phyloP scores from a whole-genome alignment of 2,329 filamentous ascomycete species.

The Phaeosphaeriaceae sp. region DNA sequence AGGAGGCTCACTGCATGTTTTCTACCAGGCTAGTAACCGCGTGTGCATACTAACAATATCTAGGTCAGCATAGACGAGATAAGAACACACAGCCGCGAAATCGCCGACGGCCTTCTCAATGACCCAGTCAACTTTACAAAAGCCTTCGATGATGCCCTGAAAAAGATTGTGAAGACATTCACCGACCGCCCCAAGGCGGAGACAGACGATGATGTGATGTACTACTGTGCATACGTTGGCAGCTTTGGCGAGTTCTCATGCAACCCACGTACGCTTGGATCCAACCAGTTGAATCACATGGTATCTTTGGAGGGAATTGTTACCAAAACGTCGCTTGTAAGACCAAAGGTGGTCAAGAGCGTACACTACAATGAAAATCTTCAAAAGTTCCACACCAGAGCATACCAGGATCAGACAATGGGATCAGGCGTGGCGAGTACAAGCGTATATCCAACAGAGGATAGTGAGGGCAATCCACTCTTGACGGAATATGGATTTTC shows the following conservation, averaged over 20 bases:
- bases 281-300: constrained; percentile 91
- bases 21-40: background rate
- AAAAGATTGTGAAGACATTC: constrained; percentile 82
- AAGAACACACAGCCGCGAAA: constrained; percentile 80
- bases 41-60: constrained; percentile 3
- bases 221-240: constrained; percentile 96
- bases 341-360: constrained; percentile 97
- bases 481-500: constrained; percentile 96
- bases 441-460: constrained; percentile 92
- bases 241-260: constrained; percentile 95
- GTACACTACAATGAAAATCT: constrained; percentile 93
- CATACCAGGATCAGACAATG: constrained; percentile 98
- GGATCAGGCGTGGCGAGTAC: constrained; percentile 83
- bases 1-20: constrained; percentile 61
- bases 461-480: constrained; percentile 90
- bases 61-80: constrained; percentile 79
- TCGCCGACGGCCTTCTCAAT: constrained; percentile 80
- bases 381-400: constrained; percentile 83
- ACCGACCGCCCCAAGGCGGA: constrained; percentile 78
- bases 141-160: constrained; percentile 89
- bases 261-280: constrained; percentile 91
- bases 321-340: constrained; percentile 91
- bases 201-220: constrained; percentile 75
- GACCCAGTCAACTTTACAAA: constrained; percentile 86
- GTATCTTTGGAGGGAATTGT: constrained; percentile 97